Conservation (phyloP, 305 asterid species). For the Fraxinus ornus region DNA sequence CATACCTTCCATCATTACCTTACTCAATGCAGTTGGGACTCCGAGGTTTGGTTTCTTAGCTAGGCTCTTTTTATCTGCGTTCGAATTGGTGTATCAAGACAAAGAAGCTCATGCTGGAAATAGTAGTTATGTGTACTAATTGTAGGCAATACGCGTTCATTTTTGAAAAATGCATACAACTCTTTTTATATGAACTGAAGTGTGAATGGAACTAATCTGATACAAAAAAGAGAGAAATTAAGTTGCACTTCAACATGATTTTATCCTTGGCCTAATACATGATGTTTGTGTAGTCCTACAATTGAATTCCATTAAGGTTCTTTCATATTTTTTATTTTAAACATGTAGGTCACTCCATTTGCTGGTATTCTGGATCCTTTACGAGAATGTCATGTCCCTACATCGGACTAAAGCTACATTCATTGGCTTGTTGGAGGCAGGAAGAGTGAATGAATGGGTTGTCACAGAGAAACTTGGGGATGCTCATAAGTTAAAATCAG, state of each 20-base stretch:
- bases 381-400: conserved; percentile 82
- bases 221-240: too few relatives aligned
- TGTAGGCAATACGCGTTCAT: background rate
- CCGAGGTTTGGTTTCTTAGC: conserved; percentile 54
- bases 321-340: background rate
- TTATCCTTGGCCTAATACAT: background rate
- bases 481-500: conserved; percentile 50
- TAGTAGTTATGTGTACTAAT: background rate
- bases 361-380: conserved; percentile 73
- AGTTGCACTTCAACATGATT: background rate
- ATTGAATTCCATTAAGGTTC: background rate
- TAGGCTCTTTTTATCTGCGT: background rate
- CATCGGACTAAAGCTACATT: conserved; percentile 82
- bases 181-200: too few relatives aligned
- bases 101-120: background rate
- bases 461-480: conserved; percentile 89
- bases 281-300: background rate
- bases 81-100: background rate
- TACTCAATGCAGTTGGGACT: conserved; percentile 79
- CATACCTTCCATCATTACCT: conserved; percentile 68
- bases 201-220: too few relatives aligned
- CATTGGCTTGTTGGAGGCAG: conserved; percentile 70
- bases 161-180: background rate
- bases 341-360: conserved; percentile 64
- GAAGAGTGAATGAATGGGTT: conserved; percentile 86